Base-by-base conservation (phyloP, 2,329 filamentous ascomycete species). In the Penicillium janthinellum region DNA sequence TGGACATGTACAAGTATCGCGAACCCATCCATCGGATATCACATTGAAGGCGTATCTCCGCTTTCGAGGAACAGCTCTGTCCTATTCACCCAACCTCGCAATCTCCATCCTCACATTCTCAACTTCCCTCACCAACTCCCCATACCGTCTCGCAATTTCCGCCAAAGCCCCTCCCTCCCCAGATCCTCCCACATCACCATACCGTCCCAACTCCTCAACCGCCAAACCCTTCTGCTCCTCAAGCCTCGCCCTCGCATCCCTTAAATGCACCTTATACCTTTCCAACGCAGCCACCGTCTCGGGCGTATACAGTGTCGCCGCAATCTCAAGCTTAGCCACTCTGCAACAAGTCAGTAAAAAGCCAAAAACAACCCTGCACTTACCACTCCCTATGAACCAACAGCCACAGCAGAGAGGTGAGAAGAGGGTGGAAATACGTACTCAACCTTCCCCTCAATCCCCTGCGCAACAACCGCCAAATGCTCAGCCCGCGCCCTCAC, bases 401-500 rank as follows among this genome's bases (percentile, higher is more conserved):
- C 2, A 37, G 14, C 51, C 10, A 45, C 11, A 15, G 15, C n/a
- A 5, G 4, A 20, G 12, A 25, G 6, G 10, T 17, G 6, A 10
- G 2, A 5, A 2, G 54, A 52, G 35, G 5, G 4, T 5, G 5
- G 50, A 6, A 56, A 55, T 14, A 70, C 73, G 59, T 72, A 78
- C 76, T 68, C 71, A 35, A 75, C 58, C 66, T 77, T 77, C 14
- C 70, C 71, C 57, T 74, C 74, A 48, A 80, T 58, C 15, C 70
- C 71, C 51, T 72, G 68, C 48, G 77, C 76, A 48, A 79, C 75
- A 35, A 64, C 70, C 31, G 71, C 71, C 58, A 79, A 60, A 67
- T 78, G 72, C 50, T 78, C 77, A 14, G 75, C 76, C 59, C 73
- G 73, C 4, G 75, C 75, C 59, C 70, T 77, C 22, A 68, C 73